Base-by-base conservation (phyloP, 2,329 filamentous ascomycete species). In the Cladosporium sp. region DNA sequence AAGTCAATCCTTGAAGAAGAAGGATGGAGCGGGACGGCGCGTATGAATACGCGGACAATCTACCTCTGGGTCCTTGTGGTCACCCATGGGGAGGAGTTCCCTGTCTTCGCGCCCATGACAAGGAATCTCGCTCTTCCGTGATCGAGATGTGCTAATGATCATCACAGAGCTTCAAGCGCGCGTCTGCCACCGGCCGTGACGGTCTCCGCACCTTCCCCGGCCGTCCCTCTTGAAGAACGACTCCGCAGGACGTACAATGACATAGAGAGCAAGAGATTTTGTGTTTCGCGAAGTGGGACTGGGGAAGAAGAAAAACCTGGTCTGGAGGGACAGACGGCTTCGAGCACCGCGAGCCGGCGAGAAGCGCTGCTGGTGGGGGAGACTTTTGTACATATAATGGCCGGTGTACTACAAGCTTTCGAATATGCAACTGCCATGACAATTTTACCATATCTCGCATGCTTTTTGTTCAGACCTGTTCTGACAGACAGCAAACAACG, bases 141-240 rank as follows among this genome's bases (percentile, higher is more conserved):
- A 36, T 36, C 12, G 11, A 7, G 8, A 15, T 36, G 2, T 53
- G 19, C n/a, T 18, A 6, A 30, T 13, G 11, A 30, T 11, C 17
- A 12, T 38, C n/a, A 53, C 58, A 78, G 75, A 77, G 74, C 51
- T 78, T 78, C 69, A 77, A 76, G 69, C 72, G 73, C 51, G 73
- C 75, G 34, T 67, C 74, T 43, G 65, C 67, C 52, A 70, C 74
- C 42, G 70, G 73, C 27, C 71, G 70, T 61, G 73, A 76, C 58
- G 75, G 75, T 37, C 68, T 78, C 27, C 70, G 74, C 74, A 47
- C 61, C 76, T 58, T 67, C 74, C 61, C 72, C 73, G 61, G 40
- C 18, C 22, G 41, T 22, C n/a, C 40, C 18, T 73, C 41, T 24
- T 38, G 24, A 61, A 61, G n/a, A n/a, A n/a, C 30, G 22, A 24